Evolutionary conservation across 106 monocot genomes (phyloP).

Genomic region (Dendrobium nobile): DNA sequence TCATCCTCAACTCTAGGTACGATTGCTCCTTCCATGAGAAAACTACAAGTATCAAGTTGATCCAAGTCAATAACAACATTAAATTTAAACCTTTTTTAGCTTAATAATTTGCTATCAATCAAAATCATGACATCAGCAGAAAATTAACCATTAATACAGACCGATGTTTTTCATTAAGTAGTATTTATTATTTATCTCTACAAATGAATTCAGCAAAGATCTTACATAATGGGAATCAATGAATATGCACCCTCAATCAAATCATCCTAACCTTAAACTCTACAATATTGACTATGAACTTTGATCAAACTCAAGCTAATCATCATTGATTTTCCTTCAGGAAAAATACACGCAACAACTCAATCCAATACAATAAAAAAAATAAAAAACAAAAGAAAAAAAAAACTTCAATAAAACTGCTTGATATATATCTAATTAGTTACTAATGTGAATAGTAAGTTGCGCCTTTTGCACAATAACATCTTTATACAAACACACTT

Average conservation of each 20-base stretch:
- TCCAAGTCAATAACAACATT: background rate
- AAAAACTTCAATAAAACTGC: background rate
- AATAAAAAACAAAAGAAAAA: background rate
- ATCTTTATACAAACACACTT: background rate
- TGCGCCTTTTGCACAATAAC: background rate
- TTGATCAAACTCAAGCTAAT: background rate
- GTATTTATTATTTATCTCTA: background rate
- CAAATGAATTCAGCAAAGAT: background rate
- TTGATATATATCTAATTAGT: background rate
- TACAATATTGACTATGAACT: background rate
- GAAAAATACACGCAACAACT: background rate
- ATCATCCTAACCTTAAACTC: background rate
- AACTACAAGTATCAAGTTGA: slow-evolving; percentile 2
- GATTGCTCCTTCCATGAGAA: slow-evolving; percentile 9
- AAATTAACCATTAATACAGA: background rate
- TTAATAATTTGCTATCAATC: background rate
- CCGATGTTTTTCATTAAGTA: background rate
- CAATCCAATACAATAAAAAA: no score
- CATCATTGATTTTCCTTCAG: background rate
- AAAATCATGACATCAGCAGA: background rate
- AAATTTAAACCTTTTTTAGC: background rate
- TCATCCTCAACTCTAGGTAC: slow-evolving; percentile 3
- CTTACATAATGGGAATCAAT: background rate
- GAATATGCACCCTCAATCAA: background rate
- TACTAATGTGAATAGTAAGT: background rate